These are phyloP conservation scores for Penicillium argentinense DNA, from an alignment of 495 filamentous ascomycete genomes.

Conservation along the genomic window DNA sequence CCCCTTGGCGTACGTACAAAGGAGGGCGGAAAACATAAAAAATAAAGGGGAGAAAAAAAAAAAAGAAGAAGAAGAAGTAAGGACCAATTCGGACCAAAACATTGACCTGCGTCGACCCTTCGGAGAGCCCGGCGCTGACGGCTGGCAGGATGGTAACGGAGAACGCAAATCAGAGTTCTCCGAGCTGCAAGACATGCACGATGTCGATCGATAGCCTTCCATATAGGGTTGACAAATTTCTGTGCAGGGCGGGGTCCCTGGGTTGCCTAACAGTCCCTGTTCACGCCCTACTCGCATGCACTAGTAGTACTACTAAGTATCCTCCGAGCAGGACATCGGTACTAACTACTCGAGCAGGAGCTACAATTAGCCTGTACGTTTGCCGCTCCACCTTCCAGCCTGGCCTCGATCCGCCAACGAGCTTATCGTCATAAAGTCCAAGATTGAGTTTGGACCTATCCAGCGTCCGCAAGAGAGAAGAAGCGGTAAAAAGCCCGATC, in stretches of 20 bases:
- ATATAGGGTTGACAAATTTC: conserved; percentile 18
- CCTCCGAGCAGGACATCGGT: no score
- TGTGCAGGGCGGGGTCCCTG: conserved; percentile 13
- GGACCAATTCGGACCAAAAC: no score
- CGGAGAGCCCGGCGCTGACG: not conserved
- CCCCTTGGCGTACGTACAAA: no score
- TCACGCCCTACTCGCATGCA: no score
- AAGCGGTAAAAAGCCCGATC: not conserved
- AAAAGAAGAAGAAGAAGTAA: no score
- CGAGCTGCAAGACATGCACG: conserved; percentile 21
- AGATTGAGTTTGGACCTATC: conserved; percentile 13
- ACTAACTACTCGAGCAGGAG: no score
- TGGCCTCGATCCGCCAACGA: not conserved
- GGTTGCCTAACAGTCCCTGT: not conserved
- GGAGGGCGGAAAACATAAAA: no score
- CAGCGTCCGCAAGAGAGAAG: not conserved
- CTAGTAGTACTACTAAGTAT: no score
- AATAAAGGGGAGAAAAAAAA: no score
- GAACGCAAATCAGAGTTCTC: conserved; percentile 16
- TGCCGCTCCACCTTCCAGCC: no score
- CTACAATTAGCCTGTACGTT: no score
- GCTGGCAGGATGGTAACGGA: conserved; percentile 11
- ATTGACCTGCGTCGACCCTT: no score
- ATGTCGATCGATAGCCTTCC: conserved; percentile 7
- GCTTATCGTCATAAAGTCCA: conserved; percentile 7